Evolutionary conservation across 352 stramenopile genomes (phyloP), one percentile per base, ranked within the genome.

Genomic region (Thalassiosira exigua): DNA sequence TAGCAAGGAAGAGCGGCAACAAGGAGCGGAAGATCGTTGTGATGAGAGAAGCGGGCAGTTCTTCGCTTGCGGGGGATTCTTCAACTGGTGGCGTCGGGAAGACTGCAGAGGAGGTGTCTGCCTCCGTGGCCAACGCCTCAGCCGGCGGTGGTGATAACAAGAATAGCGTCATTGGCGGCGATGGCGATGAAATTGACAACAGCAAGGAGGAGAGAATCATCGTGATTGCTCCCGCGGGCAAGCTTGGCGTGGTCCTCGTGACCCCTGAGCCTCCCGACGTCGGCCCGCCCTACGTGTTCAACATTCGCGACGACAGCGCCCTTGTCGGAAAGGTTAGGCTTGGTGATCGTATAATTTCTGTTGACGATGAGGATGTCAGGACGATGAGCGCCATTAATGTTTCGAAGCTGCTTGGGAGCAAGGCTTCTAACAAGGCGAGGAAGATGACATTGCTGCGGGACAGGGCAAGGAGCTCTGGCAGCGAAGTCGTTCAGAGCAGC

Each of bases 371-470:
- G 65, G 89, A 94, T 82, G 85, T 92, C 0, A 61, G 74, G 61
- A 48, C 62, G 2, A 90, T 94, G 86, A 88, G 75, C 11, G 89
- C 89, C 12, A 85, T 92, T 22, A 82, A 92, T 51, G 89, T 94
- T 46, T 86, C 68, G 11, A 89, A 85, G 59, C 66, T 94, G 24
- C 89, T 94, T 56, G 84, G 76, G 26, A 68, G 74, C 24, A 92
- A 92, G 74, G 85, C 77, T 52, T 72, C 58, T 7, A 87, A 92
- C 75, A 53, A 75, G 32, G 33, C 19, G 24, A 69, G 89, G 51
- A 94, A 91, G 64, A 75, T 94, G 62, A 94, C 74, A 11, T 77
- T 94, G 69, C 69, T 91, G 59, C 70, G 86, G 46, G 46, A 56
- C 9, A 29, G 11, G 46, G n/a, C n/a, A n/a, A n/a, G n/a, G n/a